These are phyloP conservation scores for Trichoderma asperellum DNA, from an alignment of 2,329 filamentous ascomycete species.

Conservation along the genomic window DNA sequence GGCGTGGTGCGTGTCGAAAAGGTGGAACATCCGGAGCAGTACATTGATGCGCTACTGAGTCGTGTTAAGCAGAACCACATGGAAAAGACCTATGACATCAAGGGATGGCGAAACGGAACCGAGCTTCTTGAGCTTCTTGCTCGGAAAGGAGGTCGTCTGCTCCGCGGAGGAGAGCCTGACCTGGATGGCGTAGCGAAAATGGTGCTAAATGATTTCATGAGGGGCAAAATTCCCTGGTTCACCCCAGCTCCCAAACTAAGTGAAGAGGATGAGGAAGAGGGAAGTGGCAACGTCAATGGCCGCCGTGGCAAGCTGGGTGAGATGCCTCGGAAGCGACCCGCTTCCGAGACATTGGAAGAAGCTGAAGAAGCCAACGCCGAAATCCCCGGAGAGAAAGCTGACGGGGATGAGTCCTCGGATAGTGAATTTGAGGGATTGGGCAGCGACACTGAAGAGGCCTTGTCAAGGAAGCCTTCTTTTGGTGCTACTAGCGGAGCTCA, in stretches of 20 bases:
- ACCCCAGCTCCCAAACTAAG: slow-evolving; percentile 68
- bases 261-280: slow-evolving; percentile 52
- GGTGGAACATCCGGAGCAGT: slow-evolving; percentile 94
- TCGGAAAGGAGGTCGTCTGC: slow-evolving; percentile 80
- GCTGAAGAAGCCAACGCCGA: slow-evolving; percentile 42
- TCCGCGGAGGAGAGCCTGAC: slow-evolving; percentile 94
- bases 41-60: slow-evolving; percentile 80
- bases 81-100: slow-evolving; percentile 89
- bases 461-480: slow-evolving; percentile 41
- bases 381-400: slow-evolving; percentile 37
- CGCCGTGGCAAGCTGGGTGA: slow-evolving; percentile 81
- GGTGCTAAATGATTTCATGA: slow-evolving; percentile 93
- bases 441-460: slow-evolving; percentile 42
- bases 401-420: slow-evolving; percentile 40
- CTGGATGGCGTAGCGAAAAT: slow-evolving; percentile 95
- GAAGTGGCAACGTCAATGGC: slow-evolving; percentile 62
- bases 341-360: slow-evolving; percentile 55
- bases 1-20: slow-evolving; percentile 95
- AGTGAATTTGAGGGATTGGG: slow-evolving; percentile 46
- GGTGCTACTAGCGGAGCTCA: slow-evolving; percentile 38
- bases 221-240: slow-evolving; percentile 97
- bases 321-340: slow-evolving; percentile 80
- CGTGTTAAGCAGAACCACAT: slow-evolving; percentile 86
- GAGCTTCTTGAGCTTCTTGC: slow-evolving; percentile 88
- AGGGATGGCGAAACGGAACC: slow-evolving; percentile 73